Percentiles rank a stretch among this genome's conserved stretches.
phyloP scores from a whole-genome alignment of 129 eudicot species.

The Smallanthus sonchifolius region DNA sequence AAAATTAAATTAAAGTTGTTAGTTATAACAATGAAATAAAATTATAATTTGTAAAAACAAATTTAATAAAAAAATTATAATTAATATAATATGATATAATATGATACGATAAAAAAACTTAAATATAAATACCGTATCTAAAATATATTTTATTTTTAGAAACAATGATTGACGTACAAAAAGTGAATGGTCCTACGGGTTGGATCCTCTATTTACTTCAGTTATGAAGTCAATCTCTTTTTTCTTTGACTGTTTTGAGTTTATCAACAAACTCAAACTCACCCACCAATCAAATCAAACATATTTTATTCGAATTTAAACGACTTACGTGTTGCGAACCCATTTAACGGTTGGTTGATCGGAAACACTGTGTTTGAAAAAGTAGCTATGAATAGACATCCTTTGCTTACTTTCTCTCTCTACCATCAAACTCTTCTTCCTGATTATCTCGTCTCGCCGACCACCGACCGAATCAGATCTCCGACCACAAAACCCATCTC shows the following conservation, averaged over 20 bases:
- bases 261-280: neutral
- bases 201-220: neutral
- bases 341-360: neutral
- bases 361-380: neutral
- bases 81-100: too few species aligned
- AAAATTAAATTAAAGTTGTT: too few species aligned
- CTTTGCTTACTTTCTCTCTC: slow-evolving; percentile 12
- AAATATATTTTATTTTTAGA: too few species aligned
- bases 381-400: slow-evolving; percentile 26
- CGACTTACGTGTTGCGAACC: slow-evolving; percentile 28
- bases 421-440: neutral
- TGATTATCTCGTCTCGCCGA: slow-evolving; percentile 21
- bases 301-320: neutral
- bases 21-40: too few species aligned
- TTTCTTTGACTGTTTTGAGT: neutral
- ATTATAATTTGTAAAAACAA: too few species aligned
- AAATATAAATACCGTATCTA: too few species aligned
- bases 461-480: slow-evolving; percentile 37
- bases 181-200: neutral
- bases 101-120: too few species aligned
- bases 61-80: too few species aligned
- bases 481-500: slow-evolving; percentile 11
- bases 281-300: neutral
- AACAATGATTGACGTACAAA: too few species aligned
- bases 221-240: neutral